These are phyloP conservation scores for Coemansia sp. DNA, from an alignment of 192 early-diverging fungal species.

Conservation along the genomic window DNA sequence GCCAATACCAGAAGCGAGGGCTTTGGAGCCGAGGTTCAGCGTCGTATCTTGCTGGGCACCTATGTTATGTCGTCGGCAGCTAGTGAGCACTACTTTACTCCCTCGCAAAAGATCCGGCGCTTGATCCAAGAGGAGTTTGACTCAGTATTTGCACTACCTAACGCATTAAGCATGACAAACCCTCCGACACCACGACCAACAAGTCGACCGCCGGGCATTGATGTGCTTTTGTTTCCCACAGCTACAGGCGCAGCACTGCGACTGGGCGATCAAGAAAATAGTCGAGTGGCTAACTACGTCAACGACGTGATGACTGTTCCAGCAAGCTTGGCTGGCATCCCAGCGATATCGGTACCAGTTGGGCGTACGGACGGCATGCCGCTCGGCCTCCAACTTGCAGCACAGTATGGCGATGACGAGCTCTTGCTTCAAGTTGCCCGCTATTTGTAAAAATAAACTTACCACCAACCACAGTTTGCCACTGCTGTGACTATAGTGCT, in stretches of 20 bases:
- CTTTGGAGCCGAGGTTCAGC: conserved; percentile 79
- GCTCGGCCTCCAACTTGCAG: conserved; percentile 82
- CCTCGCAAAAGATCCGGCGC: conserved; percentile 81
- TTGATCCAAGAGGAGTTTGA: conserved; percentile 81
- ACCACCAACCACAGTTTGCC: background rate
- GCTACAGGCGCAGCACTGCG: conserved; percentile 72
- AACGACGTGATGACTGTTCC: conserved; percentile 92
- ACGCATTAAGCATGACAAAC: conserved; percentile 50
- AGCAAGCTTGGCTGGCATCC: conserved; percentile 81
- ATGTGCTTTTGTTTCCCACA: conserved; percentile 81
- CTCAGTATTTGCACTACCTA: conserved; percentile 62
- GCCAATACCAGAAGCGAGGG: conserved; percentile 65
- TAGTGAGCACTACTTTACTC: conserved; percentile 69
- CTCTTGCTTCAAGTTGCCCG: conserved; percentile 35
- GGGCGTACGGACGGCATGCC: conserved; percentile 58
- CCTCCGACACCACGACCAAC: background rate
- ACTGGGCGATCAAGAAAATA: conserved; percentile 35
- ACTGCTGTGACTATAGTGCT: background rate
- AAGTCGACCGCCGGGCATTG: conserved; percentile 45
- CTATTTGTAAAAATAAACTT: background rate
- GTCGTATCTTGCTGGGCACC: conserved; percentile 85
- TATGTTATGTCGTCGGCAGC: conserved; percentile 76
- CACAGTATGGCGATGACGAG: conserved; percentile 82
- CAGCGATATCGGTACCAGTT: conserved; percentile 69
- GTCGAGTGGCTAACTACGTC: conserved; percentile 61